Evolutionary conservation across 129 eudicot genomes (phyloP).

Genomic region (Escallonia rubra): DNA sequence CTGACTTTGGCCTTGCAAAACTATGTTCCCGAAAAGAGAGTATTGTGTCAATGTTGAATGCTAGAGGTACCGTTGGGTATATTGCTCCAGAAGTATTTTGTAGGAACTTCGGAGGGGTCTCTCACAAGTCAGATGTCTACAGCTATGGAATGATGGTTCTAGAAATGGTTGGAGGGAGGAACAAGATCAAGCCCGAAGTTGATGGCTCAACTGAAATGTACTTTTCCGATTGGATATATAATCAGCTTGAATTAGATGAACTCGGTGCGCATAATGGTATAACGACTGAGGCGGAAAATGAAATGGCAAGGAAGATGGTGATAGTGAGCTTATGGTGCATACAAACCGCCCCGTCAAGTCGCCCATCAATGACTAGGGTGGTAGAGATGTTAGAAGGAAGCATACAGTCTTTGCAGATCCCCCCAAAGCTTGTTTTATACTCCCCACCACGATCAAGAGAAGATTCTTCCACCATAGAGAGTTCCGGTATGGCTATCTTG

Average conservation of each 20-base stretch:
- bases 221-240: slow-evolving; percentile 48
- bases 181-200: no score
- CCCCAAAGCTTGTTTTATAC: slow-evolving; percentile 29
- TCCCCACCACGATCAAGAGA: slow-evolving; percentile 16
- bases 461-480: neutral
- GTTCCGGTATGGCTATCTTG: no score
- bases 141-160: no score
- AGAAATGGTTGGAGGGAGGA: no score
- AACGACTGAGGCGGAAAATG: slow-evolving; percentile 23
- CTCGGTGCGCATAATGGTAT: neutral
- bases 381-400: slow-evolving; percentile 58
- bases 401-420: slow-evolving; percentile 30
- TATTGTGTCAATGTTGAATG: no score
- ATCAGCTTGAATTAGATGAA: slow-evolving; percentile 23
- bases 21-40: no score
- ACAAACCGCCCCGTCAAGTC: slow-evolving; percentile 35
- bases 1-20: no score
- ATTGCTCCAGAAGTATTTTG: no score
- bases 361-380: slow-evolving; percentile 48
- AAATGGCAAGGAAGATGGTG: slow-evolving; percentile 43
- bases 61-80: no score
- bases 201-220: slow-evolving; percentile 6
- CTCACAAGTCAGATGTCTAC: no score
- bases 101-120: no score
- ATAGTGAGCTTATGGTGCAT: slow-evolving; percentile 59